Conservation (phyloP, 2,329 filamentous ascomycete genomes). For the Sporothrix brasiliensis region DNA sequence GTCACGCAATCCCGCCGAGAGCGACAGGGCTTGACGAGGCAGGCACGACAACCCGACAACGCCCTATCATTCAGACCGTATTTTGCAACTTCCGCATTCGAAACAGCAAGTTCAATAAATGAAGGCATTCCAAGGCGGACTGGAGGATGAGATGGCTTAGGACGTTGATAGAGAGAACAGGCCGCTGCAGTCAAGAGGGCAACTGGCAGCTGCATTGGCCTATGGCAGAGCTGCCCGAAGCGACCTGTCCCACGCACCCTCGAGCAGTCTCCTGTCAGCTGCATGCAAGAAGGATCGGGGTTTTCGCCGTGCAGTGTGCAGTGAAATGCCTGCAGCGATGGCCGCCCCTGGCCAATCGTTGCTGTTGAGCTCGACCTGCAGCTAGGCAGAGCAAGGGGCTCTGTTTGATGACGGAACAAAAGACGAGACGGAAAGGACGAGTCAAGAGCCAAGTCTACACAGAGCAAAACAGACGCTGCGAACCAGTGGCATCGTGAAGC, state of each 20-base stretch:
- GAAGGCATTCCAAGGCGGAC: neutral
- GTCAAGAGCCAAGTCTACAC: neutral
- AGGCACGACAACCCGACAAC: neutral
- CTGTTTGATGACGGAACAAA: neutral
- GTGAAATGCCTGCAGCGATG: neutral
- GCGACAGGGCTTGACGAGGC: neutral
- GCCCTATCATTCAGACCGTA: neutral
- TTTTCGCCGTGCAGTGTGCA: neutral
- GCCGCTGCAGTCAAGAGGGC: neutral
- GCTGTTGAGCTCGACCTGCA: slow-evolving; percentile 11
- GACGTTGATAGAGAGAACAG: too few species aligned
- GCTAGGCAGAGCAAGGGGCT: slow-evolving; percentile 14
- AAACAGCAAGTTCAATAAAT: too few species aligned
- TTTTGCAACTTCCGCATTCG: neutral
- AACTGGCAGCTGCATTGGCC: neutral
- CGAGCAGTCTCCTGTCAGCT: neutral
- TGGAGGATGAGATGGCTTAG: neutral
- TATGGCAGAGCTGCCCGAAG: neutral
- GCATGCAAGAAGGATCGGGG: neutral
- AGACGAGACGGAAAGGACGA: neutral
- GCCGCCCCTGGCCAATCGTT: neutral
- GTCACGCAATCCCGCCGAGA: slow-evolving; percentile 17
- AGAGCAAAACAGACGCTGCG: neutral
- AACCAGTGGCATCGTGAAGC: neutral
- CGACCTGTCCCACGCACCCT: neutral